Conservation (phyloP, 2,329 filamentous ascomycete genomes). For the Tolypocladium capitatum region DNA sequence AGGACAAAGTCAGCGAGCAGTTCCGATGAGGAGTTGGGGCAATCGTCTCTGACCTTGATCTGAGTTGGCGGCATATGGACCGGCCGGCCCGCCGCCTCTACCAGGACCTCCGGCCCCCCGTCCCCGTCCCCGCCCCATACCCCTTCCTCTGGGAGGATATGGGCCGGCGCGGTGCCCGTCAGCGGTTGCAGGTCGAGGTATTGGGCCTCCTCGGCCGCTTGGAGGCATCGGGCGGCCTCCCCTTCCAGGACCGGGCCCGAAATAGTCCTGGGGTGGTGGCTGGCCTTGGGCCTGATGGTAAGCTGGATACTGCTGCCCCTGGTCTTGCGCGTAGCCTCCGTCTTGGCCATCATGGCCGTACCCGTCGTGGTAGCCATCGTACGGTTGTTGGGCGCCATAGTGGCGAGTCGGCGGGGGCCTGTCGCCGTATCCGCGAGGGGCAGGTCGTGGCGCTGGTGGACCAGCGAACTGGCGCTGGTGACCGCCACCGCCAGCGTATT, state of each 20-base stretch:
- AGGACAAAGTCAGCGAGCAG: not conserved
- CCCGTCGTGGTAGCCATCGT: constrained; percentile 32
- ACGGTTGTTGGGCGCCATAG: constrained; percentile 24
- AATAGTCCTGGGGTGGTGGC: constrained; percentile 30
- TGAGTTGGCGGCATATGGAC: constrained; percentile 24
- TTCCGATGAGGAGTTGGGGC: no score
- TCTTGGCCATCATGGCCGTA: constrained; percentile 33
- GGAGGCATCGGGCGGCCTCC: constrained; percentile 27
- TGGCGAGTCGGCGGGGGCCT: constrained; percentile 18
- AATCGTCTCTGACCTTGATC: constrained; percentile 21
- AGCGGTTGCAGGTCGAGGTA: constrained; percentile 25
- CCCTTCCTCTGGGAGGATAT: constrained; percentile 24
- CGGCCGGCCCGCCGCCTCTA: constrained; percentile 25
- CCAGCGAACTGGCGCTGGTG: constrained; percentile 35
- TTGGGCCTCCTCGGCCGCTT: constrained; percentile 31
- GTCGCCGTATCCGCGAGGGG: constrained; percentile 22
- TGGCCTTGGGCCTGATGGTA: constrained; percentile 31
- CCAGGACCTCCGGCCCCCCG: constrained; percentile 6
- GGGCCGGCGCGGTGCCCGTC: constrained; percentile 22
- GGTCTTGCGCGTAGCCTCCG: constrained; percentile 25
- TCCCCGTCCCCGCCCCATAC: constrained; percentile 15
- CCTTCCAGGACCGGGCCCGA: constrained; percentile 26
- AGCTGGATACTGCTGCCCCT: constrained; percentile 28
- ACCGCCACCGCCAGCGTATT: constrained; percentile 22
- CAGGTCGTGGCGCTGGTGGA: constrained; percentile 27